Evolutionary conservation across 192 early-diverging fungal species (phyloP).

Genomic region (Coemansia sp.): DNA sequence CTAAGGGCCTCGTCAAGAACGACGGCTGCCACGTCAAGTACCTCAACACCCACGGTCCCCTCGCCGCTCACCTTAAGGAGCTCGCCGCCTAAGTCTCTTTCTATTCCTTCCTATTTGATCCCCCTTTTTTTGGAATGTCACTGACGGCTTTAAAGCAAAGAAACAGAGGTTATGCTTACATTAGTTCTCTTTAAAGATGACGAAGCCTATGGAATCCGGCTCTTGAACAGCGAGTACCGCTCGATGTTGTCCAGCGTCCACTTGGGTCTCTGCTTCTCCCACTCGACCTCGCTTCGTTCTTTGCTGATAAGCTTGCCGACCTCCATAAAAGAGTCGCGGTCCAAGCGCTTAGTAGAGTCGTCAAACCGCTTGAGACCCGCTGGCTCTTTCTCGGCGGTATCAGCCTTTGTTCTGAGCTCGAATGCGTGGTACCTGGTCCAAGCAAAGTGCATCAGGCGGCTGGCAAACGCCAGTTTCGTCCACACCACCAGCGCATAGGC

Average conservation of each 20-base stretch:
- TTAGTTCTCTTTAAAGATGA: background rate
- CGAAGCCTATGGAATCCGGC: constrained; percentile 57
- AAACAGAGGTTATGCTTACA: background rate
- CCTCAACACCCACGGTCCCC: constrained; percentile 79
- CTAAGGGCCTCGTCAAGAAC: constrained; percentile 74
- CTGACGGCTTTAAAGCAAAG: background rate
- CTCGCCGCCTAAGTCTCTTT: constrained; percentile 4
- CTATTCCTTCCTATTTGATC: background rate
- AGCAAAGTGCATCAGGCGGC: constrained; percentile 71
- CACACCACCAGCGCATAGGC: constrained; percentile 59
- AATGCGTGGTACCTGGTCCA: constrained; percentile 62
- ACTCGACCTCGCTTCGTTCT: constrained; percentile 39
- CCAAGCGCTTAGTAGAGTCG: constrained; percentile 52
- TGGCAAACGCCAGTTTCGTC: constrained; percentile 76
- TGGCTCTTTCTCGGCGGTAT: background rate
- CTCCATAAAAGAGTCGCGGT: constrained; percentile 32
- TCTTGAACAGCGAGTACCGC: constrained; percentile 88
- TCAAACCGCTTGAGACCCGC: constrained; percentile 37
- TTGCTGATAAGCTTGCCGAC: constrained; percentile 42
- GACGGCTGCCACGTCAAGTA: constrained; percentile 98
- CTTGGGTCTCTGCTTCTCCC: constrained; percentile 57
- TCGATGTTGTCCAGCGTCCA: constrained; percentile 83
- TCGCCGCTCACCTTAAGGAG: constrained; percentile 55
- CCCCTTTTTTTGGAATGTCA: constrained; percentile 4
- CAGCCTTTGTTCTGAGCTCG: constrained; percentile 27